These are phyloP conservation scores for Suhomyces vadensis DNA, from an alignment of 805 yeast genomes.

Conservation along the genomic window DNA sequence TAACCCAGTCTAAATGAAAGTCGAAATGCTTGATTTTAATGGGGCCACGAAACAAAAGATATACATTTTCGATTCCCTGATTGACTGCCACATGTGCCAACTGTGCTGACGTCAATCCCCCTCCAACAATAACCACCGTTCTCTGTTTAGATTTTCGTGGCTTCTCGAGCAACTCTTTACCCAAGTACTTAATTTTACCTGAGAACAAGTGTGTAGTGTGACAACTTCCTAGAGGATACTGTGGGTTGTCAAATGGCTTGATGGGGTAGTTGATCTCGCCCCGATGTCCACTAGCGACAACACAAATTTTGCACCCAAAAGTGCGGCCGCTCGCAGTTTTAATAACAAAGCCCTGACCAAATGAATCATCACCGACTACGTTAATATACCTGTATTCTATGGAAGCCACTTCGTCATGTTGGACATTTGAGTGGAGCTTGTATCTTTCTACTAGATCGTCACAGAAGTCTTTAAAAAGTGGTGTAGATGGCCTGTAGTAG, in stretches of 20 bases:
- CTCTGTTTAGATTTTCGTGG: slow-evolving; percentile 9
- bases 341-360: slow-evolving; percentile 35
- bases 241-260: slow-evolving; percentile 16
- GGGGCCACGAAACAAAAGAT: slow-evolving; percentile 36
- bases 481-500: slow-evolving; percentile 45
- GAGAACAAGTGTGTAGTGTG: slow-evolving; percentile 40
- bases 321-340: slow-evolving; percentile 30
- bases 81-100: slow-evolving; percentile 39
- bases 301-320: slow-evolving; percentile 35
- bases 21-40: slow-evolving; percentile 48
- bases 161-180: slow-evolving; percentile 13
- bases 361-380: slow-evolving; percentile 21
- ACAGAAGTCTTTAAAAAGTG: slow-evolving; percentile 42
- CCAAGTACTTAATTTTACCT: slow-evolving; percentile 25
- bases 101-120: slow-evolving; percentile 49
- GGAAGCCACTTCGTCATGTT: slow-evolving; percentile 33
- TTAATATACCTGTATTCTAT: slow-evolving; percentile 30
- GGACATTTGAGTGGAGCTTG: slow-evolving; percentile 26
- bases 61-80: slow-evolving; percentile 31
- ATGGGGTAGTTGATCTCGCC: slow-evolving; percentile 38
- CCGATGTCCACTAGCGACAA: slow-evolving; percentile 38
- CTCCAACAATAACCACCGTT: slow-evolving; percentile 42
- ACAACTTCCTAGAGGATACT: slow-evolving; percentile 28
- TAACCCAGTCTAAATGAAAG: slow-evolving; percentile 50
- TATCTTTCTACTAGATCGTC: slow-evolving; percentile 34